Percentiles rank a stretch among this genome's conserved stretches.
These are phyloP conservation scores for Phytophthora kernoviae DNA, from an alignment of 352 stramenopile genomes.

Conservation along the genomic window DNA sequence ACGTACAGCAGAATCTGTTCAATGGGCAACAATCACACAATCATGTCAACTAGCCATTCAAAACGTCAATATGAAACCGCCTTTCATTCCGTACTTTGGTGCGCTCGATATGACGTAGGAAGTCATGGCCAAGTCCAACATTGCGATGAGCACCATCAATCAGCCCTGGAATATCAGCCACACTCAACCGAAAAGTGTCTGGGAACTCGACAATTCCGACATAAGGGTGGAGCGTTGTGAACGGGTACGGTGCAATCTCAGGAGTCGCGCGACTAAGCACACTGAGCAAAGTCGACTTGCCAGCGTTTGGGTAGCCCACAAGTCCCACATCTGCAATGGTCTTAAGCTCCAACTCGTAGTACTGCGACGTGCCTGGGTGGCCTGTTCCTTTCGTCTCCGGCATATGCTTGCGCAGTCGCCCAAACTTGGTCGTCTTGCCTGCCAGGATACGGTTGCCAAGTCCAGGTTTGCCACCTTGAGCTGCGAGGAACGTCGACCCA, in stretches of 20 bases:
- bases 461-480: constrained; percentile 81
- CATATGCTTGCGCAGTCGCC: constrained; percentile 85
- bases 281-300: constrained; percentile 96
- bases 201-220: constrained; percentile 95
- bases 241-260: constrained; percentile 97
- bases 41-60: not conserved
- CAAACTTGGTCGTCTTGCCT: constrained; percentile 83
- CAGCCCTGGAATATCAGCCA: constrained; percentile 89
- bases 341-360: constrained; percentile 98
- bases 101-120: constrained; percentile 98
- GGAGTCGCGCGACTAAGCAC: constrained; percentile 93
- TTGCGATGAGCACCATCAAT: constrained; percentile 94
- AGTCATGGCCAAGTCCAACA: constrained; percentile 98
- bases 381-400: constrained; percentile 82
- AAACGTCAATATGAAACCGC: not conserved
- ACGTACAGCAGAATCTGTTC: constrained; percentile 87
- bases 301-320: constrained; percentile 99
- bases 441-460: constrained; percentile 87
- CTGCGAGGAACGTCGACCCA: constrained; percentile 73
- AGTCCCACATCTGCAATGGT: constrained; percentile 98
- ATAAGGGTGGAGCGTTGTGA: constrained; percentile 97
- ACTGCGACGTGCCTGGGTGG: constrained; percentile 92
- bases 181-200: constrained; percentile 92
- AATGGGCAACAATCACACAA: not conserved
- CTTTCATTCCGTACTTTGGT: constrained; percentile 85